Evolutionary conservation across 108 stramenopile genomes (phyloP).

Genomic region (Fistulifera solaris): DNA sequence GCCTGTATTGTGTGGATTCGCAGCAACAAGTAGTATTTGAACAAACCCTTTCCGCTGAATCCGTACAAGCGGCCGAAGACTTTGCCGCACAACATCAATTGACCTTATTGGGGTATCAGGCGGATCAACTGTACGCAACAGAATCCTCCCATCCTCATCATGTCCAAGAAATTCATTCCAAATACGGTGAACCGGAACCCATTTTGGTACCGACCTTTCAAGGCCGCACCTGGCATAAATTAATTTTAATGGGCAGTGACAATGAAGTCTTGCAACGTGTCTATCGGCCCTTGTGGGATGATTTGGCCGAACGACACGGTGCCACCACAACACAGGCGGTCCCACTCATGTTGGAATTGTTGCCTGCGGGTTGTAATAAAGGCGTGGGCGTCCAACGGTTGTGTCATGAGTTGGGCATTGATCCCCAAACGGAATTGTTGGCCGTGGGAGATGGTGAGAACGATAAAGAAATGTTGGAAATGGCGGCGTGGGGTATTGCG

Average conservation of each 20-base stretch:
- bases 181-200: constrained; percentile 66
- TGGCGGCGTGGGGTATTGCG: constrained; percentile 74
- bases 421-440: constrained; percentile 49
- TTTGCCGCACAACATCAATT: constrained; percentile 46
- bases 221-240: constrained; percentile 61
- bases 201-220: constrained; percentile 24
- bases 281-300: constrained; percentile 63
- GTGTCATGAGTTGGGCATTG: constrained; percentile 62
- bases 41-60: constrained; percentile 41
- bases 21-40: constrained; percentile 81
- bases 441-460: constrained; percentile 94
- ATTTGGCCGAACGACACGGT: constrained; percentile 35
- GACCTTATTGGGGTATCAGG: constrained; percentile 79
- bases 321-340: constrained; percentile 77
- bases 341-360: constrained; percentile 85
- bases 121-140: constrained; percentile 66
- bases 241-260: constrained; percentile 72
- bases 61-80: constrained; percentile 49
- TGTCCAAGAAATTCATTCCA: constrained; percentile 50
- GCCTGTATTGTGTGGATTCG: constrained; percentile 72
- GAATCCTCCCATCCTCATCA: constrained; percentile 27
- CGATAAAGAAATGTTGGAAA: constrained; percentile 75
- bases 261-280: constrained; percentile 30
- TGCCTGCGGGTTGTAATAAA: constrained; percentile 85
- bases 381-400: constrained; percentile 75